Evolutionary conservation across 2,329 filamentous ascomycete species (phyloP).

Genomic region (Aspergillus quadricinctus): DNA sequence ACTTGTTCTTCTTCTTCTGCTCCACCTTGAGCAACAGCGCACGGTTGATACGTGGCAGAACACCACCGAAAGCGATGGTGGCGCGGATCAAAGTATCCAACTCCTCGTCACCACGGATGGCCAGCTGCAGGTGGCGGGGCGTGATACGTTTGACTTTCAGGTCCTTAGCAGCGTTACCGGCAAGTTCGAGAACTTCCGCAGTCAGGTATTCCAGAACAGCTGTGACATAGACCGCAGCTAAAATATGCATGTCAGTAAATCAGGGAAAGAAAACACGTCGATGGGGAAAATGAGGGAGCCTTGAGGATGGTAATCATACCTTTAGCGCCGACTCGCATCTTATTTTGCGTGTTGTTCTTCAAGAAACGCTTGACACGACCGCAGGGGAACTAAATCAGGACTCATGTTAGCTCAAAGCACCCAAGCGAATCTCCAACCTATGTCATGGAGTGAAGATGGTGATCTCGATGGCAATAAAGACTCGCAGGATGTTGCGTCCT

Average conservation of each 20-base stretch:
- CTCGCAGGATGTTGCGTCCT: background rate
- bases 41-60: conserved; percentile 97
- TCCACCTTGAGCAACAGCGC: conserved; percentile 93
- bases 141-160: conserved; percentile 99
- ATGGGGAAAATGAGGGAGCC: background rate
- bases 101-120: conserved; percentile 97
- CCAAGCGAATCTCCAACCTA: background rate
- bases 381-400: conserved; percentile 75
- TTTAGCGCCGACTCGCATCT: conserved; percentile 99
- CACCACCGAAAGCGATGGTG: conserved; percentile 97
- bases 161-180: conserved; percentile 98
- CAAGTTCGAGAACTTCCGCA: conserved; percentile 94
- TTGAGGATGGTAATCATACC: conserved; percentile 33
- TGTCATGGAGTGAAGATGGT: background rate
- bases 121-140: conserved; percentile 92
- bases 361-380: conserved; percentile 99
- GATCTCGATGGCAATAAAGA: background rate
- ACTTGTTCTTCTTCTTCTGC: conserved; percentile 87
- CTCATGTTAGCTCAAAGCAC: conserved; percentile 26
- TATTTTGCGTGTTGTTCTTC: conserved; percentile 98
- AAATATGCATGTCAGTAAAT: conserved; percentile 11
- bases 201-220: conserved; percentile 97
- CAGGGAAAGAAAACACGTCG: background rate
- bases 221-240: conserved; percentile 92
- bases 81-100: conserved; percentile 95